Conservation (phyloP, 768 basidiomycete species). For the Tricholoma furcatifolium region DNA sequence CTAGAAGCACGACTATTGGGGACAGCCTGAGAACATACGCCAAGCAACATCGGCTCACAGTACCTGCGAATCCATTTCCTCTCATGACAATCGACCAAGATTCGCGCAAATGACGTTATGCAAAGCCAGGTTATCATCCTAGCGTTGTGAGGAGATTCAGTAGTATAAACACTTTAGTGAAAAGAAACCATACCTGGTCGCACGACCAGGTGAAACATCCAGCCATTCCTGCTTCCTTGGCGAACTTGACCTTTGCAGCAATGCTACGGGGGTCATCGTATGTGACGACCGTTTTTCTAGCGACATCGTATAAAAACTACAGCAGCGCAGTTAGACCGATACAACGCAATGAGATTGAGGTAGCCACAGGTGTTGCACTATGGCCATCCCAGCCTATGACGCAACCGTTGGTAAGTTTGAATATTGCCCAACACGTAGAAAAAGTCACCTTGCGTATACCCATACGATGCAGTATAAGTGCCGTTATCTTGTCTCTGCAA, state of each 20-base stretch:
- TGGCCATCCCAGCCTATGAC: slow-evolving; percentile 62
- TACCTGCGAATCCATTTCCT: neutral
- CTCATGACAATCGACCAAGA: slow-evolving; percentile 7
- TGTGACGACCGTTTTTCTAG: slow-evolving; percentile 53
- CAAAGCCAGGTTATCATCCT: slow-evolving; percentile 37
- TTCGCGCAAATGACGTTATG: slow-evolving; percentile 41
- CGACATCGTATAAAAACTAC: slow-evolving; percentile 42
- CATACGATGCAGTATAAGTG: slow-evolving; percentile 41
- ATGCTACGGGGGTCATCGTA: slow-evolving; percentile 58
- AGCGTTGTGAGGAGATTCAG: neutral
- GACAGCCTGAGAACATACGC: neutral
- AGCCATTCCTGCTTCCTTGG: slow-evolving; percentile 46
- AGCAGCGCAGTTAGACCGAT: neutral
- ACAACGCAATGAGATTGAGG: slow-evolving; percentile 15
- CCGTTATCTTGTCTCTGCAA: slow-evolving; percentile 40
- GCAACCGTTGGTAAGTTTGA: slow-evolving; percentile 14
- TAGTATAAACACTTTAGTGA: neutral
- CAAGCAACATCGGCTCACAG: neutral
- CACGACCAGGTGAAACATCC: slow-evolving; percentile 59
- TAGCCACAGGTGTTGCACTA: slow-evolving; percentile 61
- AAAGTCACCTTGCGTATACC: slow-evolving; percentile 47
- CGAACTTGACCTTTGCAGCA: slow-evolving; percentile 56
- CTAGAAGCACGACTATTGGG: neutral
- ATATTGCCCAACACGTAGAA: neutral
- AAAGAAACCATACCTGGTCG: slow-evolving; percentile 41